Percentiles rank a stretch among this genome's conserved stretches.
Conservation (phyloP, 192 early-diverging fungal species). For the Chytriomyces sp. region DNA sequence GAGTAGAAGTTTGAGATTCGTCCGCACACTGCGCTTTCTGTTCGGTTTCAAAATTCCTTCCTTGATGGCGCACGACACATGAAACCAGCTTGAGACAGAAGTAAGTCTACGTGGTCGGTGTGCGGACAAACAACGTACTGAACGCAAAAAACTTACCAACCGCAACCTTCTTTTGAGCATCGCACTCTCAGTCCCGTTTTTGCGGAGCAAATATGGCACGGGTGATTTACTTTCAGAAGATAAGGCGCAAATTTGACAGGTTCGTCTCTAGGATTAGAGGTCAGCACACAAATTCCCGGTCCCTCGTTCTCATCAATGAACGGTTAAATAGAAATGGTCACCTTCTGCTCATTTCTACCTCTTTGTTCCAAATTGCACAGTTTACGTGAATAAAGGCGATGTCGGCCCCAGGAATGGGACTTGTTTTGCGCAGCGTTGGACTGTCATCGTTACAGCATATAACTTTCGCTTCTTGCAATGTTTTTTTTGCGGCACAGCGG, state of each 20-base stretch:
- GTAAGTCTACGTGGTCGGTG: background rate
- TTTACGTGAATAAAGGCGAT: slow-evolving; percentile 5
- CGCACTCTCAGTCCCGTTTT: slow-evolving; percentile 12
- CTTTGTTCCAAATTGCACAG: slow-evolving; percentile 13
- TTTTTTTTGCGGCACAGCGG: background rate
- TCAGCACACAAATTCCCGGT: background rate
- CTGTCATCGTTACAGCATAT: slow-evolving; percentile 1
- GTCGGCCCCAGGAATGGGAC: background rate
- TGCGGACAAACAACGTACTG: background rate
- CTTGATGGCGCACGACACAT: slow-evolving; percentile 17
- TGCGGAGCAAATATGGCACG: background rate
- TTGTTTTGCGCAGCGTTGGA: slow-evolving; percentile 2
- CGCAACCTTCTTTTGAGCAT: background rate
- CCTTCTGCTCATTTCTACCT: background rate
- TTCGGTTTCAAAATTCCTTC: slow-evolving; percentile 1
- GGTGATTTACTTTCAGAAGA: background rate
- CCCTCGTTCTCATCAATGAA: background rate
- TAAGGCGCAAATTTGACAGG: slow-evolving; percentile 11
- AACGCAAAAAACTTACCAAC: background rate
- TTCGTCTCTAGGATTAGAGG: slow-evolving; percentile 1
- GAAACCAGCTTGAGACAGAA: background rate
- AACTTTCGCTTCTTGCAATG: background rate
- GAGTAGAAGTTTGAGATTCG: background rate
- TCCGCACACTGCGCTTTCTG: background rate
- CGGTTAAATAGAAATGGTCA: background rate